Base-by-base conservation (phyloP, 1,284 basidiomycete genomes). In the Cutaneotrichosporon sp. region DNA sequence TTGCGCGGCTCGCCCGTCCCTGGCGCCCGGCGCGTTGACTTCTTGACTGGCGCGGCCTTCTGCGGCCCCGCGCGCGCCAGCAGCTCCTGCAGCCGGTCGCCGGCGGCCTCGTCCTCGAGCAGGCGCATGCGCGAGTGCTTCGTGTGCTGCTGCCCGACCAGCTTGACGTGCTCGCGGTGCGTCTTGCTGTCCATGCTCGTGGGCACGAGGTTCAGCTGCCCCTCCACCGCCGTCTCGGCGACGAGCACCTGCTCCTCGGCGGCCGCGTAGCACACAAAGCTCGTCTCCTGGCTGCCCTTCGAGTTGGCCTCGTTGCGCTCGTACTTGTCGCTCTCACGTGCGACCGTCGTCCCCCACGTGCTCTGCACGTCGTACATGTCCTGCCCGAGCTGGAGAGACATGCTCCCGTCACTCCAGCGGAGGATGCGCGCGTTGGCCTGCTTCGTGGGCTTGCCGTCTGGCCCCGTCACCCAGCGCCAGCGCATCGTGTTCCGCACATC, bases 391-490 rank as follows among this genome's bases (percentile, higher is more conserved):
- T 79, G 78, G 11, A 80, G 65, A 2, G 72, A 74, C 25, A 78
- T 71, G 7, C 73, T 72, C 1, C 79, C 79, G 57, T 80, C 79
- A n/a, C 74, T 76, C 79, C 79, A 80, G 11, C 76, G 69, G 18
- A 80, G 69, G 66, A 80, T 71, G 36, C 77, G 67, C 25, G 78
- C 70, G 49, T 80, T 80, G 38, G 69, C 73, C 68, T 72, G 65
- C 36, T 66, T 67, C 25, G 53, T 73, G 9, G 72, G 70, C 46
- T 53, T 20, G 54, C 73, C 77, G 34, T 76, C 73, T 4, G 64
- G 52, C 3, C 72, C 78, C 14, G 68, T 69, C 0, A 66, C 62
- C 79, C 79, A 80, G 59, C 69, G 73, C 79, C 79, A 80, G 31
- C 79, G 63, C 6, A 79, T 71, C 14, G 79, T 78, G 60, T 79